Evolutionary conservation across 768 basidiomycete species (phyloP).

Genomic region (Termitomyces sp.): DNA sequence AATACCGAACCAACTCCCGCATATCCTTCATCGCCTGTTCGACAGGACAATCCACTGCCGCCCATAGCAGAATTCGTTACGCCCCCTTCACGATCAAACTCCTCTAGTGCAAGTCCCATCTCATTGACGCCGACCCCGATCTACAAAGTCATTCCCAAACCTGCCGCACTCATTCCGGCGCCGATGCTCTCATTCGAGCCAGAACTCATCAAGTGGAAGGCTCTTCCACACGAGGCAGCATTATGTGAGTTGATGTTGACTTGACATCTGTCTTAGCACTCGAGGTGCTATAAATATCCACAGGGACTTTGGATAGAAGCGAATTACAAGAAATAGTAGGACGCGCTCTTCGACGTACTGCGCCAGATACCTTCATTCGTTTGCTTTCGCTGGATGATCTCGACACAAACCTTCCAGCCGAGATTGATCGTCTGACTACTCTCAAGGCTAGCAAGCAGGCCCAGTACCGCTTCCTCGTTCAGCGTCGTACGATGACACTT

Average conservation of each 20-base stretch:
- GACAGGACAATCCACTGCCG: constrained; percentile 5
- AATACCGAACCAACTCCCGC: constrained; percentile 10
- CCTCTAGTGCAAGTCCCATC: not conserved
- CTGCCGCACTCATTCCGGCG: constrained; percentile 38
- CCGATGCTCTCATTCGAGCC: constrained; percentile 53
- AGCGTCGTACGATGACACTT: constrained; percentile 62
- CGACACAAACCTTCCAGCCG: constrained; percentile 52
- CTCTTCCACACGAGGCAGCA: constrained; percentile 65
- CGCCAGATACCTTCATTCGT: constrained; percentile 65
- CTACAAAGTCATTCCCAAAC: constrained; percentile 14
- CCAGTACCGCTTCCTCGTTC: constrained; percentile 62
- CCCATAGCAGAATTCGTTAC: constrained; percentile 8
- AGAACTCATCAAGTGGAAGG: constrained; percentile 56
- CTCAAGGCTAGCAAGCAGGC: constrained; percentile 52
- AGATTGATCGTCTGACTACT: constrained; percentile 49
- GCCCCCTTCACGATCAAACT: not conserved
- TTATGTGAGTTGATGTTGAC: constrained; percentile 34
- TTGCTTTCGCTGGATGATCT: constrained; percentile 58
- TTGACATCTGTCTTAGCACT: not conserved
- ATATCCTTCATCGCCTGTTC: constrained; percentile 11
- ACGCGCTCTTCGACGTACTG: constrained; percentile 62
- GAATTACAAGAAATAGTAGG: constrained; percentile 70
- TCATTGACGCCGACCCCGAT: constrained; percentile 1
- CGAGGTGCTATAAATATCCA: not conserved
- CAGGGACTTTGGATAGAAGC: constrained; percentile 54